Base-by-base conservation (phyloP, 805 yeast species). In the Candida namnaoensis region DNA sequence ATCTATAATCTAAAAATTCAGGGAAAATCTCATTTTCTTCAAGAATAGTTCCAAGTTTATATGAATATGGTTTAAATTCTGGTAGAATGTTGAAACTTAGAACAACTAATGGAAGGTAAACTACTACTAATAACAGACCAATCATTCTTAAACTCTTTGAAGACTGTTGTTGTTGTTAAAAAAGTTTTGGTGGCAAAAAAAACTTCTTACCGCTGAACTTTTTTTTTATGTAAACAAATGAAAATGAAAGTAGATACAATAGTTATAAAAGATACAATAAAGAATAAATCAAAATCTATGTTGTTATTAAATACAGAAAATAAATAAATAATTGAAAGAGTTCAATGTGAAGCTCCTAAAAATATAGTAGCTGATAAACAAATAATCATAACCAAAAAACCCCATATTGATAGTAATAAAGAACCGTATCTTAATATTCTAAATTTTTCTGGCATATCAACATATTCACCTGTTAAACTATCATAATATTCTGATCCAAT, bases 321-420 rank as follows among this genome's bases (percentile, higher is more conserved):
- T n/a, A n/a, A n/a, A n/a, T n/a, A n/a, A n/a, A n/a, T n/a, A n/a
- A n/a, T n/a, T n/a, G n/a, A n/a, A n/a, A n/a, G n/a, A n/a, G 19
- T 19, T 32, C 15, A 54, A 33, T 53, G 57, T 1, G 56, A 39
- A 7, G 58, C 58, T n/a, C 60, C 60, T 1, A 53, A 46, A 40
- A 51, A 48, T 5, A 55, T 50, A 5, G 67, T 60, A 1, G 67
- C 67, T 10, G 62, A 61, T n/a, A 75, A 59, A 38, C 78, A 73
- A 10, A 74, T 63, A n/a, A 68, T 50, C 78, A 74, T 74, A 5
- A 75, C 79, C 3, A 56, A 43, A 24, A 69, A 45, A 3, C 80
- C 80, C 79, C 79, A 75, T 3, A 68, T 43, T 0, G 66, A 51
- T 41, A 75, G 57, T 3, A 51, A 57, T 38, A 71, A 53, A 1